Evolutionary conservation across 805 yeast species (phyloP).

Genomic region (Saccharomyces cerevisiae): DNA sequence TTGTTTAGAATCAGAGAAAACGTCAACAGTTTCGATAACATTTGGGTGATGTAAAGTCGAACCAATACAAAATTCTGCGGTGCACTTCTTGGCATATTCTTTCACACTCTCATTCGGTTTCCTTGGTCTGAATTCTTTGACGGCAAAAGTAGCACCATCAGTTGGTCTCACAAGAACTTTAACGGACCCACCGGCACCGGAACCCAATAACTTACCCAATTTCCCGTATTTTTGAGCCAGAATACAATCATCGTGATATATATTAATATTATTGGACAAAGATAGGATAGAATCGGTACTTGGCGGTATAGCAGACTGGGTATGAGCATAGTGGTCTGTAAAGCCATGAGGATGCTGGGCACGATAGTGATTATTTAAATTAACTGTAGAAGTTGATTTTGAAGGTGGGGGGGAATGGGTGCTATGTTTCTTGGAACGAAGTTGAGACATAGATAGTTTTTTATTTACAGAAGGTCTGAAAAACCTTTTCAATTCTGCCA

Average conservation of each 20-base stretch:
- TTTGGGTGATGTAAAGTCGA: constrained; percentile 76
- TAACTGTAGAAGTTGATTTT: constrained; percentile 11
- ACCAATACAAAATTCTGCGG: constrained; percentile 85
- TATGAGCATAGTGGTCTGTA: constrained; percentile 21
- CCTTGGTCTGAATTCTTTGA: constrained; percentile 70
- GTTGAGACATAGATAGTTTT: constrained; percentile 12
- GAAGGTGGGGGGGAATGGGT: constrained; percentile 4
- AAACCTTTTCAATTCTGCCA: constrained; percentile 66
- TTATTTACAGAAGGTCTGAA: constrained; percentile 44
- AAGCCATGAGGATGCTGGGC: constrained; percentile 9
- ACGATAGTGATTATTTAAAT: constrained; percentile 11
- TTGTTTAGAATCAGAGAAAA: constrained; percentile 47
- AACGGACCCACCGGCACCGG: constrained; percentile 89
- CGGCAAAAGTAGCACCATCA: constrained; percentile 71
- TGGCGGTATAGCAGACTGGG: constrained; percentile 33
- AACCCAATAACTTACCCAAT: constrained; percentile 65
- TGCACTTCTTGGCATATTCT: constrained; percentile 78
- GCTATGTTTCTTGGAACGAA: constrained; percentile 6
- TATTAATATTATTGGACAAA: constrained; percentile 30
- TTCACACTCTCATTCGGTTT: constrained; percentile 61
- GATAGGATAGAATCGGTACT: constrained; percentile 29
- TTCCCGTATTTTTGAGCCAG: constrained; percentile 59
- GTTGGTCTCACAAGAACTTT: constrained; percentile 57
- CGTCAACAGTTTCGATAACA: constrained; percentile 69
- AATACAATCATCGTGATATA: constrained; percentile 44